Evolutionary conservation across 441 rosid genomes (phyloP), one percentile per base, ranked within the genome.

Genomic region (Eutrema salsugineum): DNA sequence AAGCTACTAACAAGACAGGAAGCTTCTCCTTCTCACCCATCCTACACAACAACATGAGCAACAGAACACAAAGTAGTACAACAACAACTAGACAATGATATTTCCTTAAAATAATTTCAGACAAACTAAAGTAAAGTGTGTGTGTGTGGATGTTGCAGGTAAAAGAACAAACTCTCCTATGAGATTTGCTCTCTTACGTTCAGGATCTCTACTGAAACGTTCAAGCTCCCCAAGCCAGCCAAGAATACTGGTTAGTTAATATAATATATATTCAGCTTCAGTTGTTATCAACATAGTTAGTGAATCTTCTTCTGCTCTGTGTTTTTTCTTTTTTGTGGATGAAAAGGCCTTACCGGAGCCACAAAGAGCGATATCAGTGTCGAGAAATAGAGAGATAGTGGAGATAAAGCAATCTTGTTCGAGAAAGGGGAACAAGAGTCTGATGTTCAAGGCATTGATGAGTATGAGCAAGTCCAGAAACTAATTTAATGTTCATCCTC

Each of bases 401-500:
- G 85, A 79, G 79, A 85, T 8, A 68, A 88, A 85, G 84, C 83
- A 78, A 86, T 83, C 63, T 77, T 49, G 76, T 30, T 35, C 54
- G 59, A 71, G 68, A 43, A 77, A 64, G 32, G 80, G 68, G 20
- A 77, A 71, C 33, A 76, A 70, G 75, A 64, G 59, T 39, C 61
- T 55, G 44, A 77, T 77, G 76, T 68, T 90, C 53, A 90, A 87
- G 84, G 90, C 97, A 56, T 66, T 91, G 83, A 86, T 88, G 48
- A 83, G 97, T 86, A 75, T 88, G 88, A 82, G 83, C 77, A 88
- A 81, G 77, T 58, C 91, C 12, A 85, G 69, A 75, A 82, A 76
- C 53, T 73, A 66, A 24, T 24, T n/a, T n/a, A n/a, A n/a, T n/a
- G n/a, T n/a, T n/a, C n/a, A n/a, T n/a, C n/a, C n/a, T n/a, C n/a